Conservation (phyloP, 257 asterid genomes). For the Solanum okadae region DNA sequence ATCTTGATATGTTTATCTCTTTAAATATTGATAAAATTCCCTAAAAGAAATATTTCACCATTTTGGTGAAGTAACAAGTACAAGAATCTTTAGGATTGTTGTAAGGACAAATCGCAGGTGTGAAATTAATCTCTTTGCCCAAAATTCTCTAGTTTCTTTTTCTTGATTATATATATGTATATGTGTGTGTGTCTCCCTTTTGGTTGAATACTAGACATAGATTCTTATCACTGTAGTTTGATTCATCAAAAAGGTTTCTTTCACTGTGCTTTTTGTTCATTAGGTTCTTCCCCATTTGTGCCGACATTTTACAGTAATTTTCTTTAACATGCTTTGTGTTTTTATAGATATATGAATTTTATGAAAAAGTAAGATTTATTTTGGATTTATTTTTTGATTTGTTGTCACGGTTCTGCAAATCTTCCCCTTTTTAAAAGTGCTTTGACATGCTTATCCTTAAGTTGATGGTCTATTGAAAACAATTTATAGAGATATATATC, state of each 20-base stretch:
- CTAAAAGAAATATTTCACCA: neutral
- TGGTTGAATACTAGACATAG: neutral
- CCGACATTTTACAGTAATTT: neutral
- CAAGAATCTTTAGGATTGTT: neutral
- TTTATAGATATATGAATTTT: neutral
- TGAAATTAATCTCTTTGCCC: neutral
- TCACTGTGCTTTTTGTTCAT: neutral
- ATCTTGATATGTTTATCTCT: neutral
- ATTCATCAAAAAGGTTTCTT: neutral
- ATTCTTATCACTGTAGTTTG: neutral
- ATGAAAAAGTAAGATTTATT: neutral
- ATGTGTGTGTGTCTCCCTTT: neutral
- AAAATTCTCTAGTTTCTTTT: neutral
- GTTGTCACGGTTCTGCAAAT: neutral
- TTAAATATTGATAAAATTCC: neutral
- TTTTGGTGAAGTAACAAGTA: neutral
- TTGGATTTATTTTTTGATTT: too few relatives aligned
- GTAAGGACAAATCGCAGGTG: neutral
- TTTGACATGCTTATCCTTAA: neutral
- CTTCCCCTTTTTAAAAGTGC: accelerated
- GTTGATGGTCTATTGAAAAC: neutral
- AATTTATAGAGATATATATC: neutral
- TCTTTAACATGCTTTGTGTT: too few relatives aligned
- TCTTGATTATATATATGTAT: neutral
- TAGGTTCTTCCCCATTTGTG: neutral